Evolutionary conservation across 179 eudicot genomes (phyloP), one percentile per base, ranked within the genome.

Genomic region (Nepenthes alata): DNA sequence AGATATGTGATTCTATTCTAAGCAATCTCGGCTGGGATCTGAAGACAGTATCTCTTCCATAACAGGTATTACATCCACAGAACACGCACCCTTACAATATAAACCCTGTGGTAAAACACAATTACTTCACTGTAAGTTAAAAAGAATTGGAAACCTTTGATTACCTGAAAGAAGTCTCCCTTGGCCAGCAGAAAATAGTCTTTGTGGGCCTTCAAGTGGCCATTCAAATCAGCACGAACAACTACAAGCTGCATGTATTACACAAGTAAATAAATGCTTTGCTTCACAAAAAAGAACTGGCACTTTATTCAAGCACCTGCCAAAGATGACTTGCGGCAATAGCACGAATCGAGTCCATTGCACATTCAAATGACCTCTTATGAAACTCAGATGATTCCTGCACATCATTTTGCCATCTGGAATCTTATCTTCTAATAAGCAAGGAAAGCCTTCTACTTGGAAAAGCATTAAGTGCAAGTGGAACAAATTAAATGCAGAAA

Each of bases 101-200:
- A 25, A 25, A 25, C 25, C 25, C 25, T 25, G 25, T 1, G 25
- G 25, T 25, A 25, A 25, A 25, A 25, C 25, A 25, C 25, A 25
- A 4, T 41, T 7, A 41, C 45, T 41, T 41, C 8, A 41, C 45
- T 4, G 5, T 7, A 41, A 41, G 45, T 41, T 41, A 41, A 41
- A 41, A 41, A 4, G 45, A 4, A 41, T n/a, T 2, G 16, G 37
- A 25, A 35, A 2, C 48, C 72, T 50, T 55, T 58, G 57, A 75
- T 75, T 78, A 90, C 99, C 99, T 94, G 99, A 69, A 94, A 94
- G 71, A 94, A 87, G 76, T 94, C 99, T 35, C 97, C 99, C 72
- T 94, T 94, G 16, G 97, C 99, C 75, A 94, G 63, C 67, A 94
- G 85, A 77, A 90, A 94, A 75, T 94, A 94, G 75, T 94, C 97